Conservation (phyloP, 345 rosid species). For the Kandelia obovata region DNA sequence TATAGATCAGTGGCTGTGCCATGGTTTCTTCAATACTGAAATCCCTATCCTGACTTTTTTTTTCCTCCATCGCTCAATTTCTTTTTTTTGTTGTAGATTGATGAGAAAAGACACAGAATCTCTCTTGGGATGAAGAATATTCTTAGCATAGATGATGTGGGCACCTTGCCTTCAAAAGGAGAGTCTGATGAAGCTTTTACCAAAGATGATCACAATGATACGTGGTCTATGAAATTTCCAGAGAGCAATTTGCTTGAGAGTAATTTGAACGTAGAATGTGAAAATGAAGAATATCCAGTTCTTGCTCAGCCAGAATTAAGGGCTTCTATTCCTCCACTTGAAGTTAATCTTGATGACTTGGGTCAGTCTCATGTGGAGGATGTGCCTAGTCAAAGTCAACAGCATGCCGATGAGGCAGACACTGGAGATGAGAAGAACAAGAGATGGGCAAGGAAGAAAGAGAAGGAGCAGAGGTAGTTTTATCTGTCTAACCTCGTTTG, state of each 20-base stretch:
- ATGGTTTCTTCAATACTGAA: not conserved
- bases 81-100: constrained; percentile 43
- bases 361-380: constrained; percentile 43
- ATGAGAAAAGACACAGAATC: constrained; percentile 66
- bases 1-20: too few species aligned
- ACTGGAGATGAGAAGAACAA: constrained; percentile 44
- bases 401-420: constrained; percentile 25
- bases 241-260: constrained; percentile 25
- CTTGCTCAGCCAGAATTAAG: constrained; percentile 68
- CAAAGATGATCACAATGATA: constrained; percentile 32
- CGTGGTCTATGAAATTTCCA: constrained; percentile 10
- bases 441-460: constrained; percentile 53
- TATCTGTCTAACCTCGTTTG: not conserved
- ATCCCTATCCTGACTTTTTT: constrained; percentile 9
- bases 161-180: constrained; percentile 29
- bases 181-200: constrained; percentile 39
- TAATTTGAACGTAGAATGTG: constrained; percentile 36
- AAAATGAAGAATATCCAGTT: constrained; percentile 36
- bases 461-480: constrained; percentile 67
- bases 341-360: constrained; percentile 69
- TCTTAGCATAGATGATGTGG: constrained; percentile 34
- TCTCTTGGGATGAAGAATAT: constrained; percentile 86
- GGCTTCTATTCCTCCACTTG: constrained; percentile 76
- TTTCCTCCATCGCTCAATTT: not conserved
- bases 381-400: constrained; percentile 30